phyloP scores from a whole-genome alignment of 2,329 filamentous ascomycete species.

The Cryphonectria carpinicola region DNA sequence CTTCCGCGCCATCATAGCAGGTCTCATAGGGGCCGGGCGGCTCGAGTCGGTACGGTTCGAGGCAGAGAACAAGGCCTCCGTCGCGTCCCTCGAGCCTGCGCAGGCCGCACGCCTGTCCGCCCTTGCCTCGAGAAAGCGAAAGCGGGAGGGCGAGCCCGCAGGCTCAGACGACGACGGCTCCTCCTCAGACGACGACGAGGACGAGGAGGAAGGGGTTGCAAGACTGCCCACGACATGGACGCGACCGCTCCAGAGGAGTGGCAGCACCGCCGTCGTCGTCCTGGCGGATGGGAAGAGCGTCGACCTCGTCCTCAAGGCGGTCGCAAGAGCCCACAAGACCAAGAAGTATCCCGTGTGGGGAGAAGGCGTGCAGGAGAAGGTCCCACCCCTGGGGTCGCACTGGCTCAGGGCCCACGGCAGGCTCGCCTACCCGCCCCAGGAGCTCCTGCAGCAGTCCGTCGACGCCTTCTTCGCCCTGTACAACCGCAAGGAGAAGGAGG shows the following conservation, averaged over 20 bases:
- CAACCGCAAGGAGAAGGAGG: conserved; percentile 69
- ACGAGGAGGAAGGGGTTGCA: conserved; percentile 62
- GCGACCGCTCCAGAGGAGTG: conserved; percentile 69
- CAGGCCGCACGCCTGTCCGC: conserved; percentile 45
- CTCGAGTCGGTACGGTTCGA: conserved; percentile 82
- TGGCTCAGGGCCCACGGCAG: conserved; percentile 70
- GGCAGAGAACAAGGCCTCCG: conserved; percentile 51
- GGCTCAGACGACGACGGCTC: conserved; percentile 52
- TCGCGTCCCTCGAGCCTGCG: conserved; percentile 49
- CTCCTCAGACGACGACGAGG: conserved; percentile 49
- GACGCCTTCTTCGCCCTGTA: conserved; percentile 89
- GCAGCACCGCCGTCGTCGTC: conserved; percentile 77
- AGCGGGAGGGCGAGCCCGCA: conserved; percentile 42
- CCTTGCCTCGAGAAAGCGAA: conserved; percentile 54
- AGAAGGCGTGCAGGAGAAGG: conserved; percentile 58
- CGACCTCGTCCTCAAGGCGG: conserved; percentile 76
- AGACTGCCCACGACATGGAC: conserved; percentile 75
- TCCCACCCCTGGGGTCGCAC: conserved; percentile 60
- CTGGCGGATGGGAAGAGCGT: conserved; percentile 84
- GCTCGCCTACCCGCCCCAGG: conserved; percentile 71
- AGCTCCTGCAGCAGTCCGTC: conserved; percentile 70
- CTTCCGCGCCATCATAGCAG: conserved; percentile 74
- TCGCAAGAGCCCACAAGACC: conserved; percentile 62
- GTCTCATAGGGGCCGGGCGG: conserved; percentile 74
- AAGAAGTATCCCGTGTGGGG: conserved; percentile 72